A percentile compares a stretch with the other conserved stretches of the same genome.
Evolutionary conservation across 2,329 filamentous ascomycete species (phyloP).

Genomic region (Ceratocystis papillata): DNA sequence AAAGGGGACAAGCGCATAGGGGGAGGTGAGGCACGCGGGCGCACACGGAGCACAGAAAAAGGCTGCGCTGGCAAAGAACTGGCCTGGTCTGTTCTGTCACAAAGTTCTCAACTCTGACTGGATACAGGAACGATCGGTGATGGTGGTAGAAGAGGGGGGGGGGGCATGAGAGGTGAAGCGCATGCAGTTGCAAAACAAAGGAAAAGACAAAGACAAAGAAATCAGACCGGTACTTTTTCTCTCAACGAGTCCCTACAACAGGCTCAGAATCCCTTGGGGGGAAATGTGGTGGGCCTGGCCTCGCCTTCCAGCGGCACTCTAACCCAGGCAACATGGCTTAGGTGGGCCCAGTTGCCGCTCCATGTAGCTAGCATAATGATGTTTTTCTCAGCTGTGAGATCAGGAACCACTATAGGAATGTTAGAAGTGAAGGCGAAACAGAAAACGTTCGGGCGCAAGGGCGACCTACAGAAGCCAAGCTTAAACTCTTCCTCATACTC

Average conservation of each 20-base stretch:
- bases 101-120: neutral
- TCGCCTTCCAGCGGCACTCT: conserved; percentile 56
- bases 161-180: neutral
- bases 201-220: neutral
- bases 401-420: conserved; percentile 53
- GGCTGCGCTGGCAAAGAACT: neutral
- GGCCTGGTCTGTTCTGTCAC: neutral
- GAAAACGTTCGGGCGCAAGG: neutral
- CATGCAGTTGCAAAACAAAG: neutral
- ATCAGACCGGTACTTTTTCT: neutral
- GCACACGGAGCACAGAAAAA: neutral
- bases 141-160: neutral
- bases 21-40: neutral
- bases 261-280: conserved; percentile 39
- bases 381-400: conserved; percentile 58
- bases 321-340: conserved; percentile 66
- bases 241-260: neutral
- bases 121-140: neutral
- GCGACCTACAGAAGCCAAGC: conserved; percentile 62
- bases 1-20: neutral
- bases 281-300: conserved; percentile 63
- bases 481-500: conserved; percentile 68
- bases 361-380: conserved; percentile 57
- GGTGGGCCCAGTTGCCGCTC: conserved; percentile 74
- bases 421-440: neutral